A percentile compares a stretch with the other conserved stretches of the same genome.
Conservation (phyloP, 2,329 filamentous ascomycete species). For the Sarocladium brachiariae region DNA sequence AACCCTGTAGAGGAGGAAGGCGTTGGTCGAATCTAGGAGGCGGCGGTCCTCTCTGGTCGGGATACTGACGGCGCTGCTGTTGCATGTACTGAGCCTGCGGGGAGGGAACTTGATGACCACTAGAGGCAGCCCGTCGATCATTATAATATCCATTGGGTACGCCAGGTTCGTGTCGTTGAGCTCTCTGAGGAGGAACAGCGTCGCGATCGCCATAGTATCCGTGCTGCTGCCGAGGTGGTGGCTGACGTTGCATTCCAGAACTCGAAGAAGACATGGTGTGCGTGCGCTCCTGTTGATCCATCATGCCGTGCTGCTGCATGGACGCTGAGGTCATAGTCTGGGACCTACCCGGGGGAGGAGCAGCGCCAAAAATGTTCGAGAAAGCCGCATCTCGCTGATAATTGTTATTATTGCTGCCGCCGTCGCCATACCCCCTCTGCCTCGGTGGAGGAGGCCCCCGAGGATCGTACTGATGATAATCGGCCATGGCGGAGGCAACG, state of each 20-base stretch:
- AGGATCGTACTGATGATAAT: slow-evolving; percentile 47
- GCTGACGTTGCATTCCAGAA: slow-evolving; percentile 53
- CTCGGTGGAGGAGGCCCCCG: slow-evolving; percentile 36
- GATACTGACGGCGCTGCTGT: slow-evolving; percentile 35
- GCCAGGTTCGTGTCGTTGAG: slow-evolving; percentile 28
- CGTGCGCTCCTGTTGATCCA: slow-evolving; percentile 57
- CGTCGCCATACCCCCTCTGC: slow-evolving; percentile 43
- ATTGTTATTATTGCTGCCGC: slow-evolving; percentile 41
- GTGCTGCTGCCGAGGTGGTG: slow-evolving; percentile 49
- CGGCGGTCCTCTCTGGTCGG: slow-evolving; percentile 38
- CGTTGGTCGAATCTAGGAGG: slow-evolving; percentile 60
- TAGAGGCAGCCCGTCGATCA: slow-evolving; percentile 44
- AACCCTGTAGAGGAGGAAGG: slow-evolving; percentile 48
- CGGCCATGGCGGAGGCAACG: slow-evolving; percentile 39
- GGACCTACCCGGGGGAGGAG: slow-evolving; percentile 80
- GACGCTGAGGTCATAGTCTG: slow-evolving; percentile 90
- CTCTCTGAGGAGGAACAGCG: slow-evolving; percentile 18
- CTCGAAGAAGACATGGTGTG: slow-evolving; percentile 64
- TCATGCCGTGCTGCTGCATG: slow-evolving; percentile 43
- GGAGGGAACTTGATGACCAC: slow-evolving; percentile 38
- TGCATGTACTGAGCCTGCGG: slow-evolving; percentile 33
- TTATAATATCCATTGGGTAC: slow-evolving; percentile 47
- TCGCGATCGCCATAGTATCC: slow-evolving; percentile 29
- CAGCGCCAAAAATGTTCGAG: slow-evolving; percentile 87
- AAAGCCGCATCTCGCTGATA: slow-evolving; percentile 89